Evolutionary conservation across 805 yeast genomes (phyloP), one percentile per base, ranked within the genome.

Genomic region (Lipomyces yamanashiensis): DNA sequence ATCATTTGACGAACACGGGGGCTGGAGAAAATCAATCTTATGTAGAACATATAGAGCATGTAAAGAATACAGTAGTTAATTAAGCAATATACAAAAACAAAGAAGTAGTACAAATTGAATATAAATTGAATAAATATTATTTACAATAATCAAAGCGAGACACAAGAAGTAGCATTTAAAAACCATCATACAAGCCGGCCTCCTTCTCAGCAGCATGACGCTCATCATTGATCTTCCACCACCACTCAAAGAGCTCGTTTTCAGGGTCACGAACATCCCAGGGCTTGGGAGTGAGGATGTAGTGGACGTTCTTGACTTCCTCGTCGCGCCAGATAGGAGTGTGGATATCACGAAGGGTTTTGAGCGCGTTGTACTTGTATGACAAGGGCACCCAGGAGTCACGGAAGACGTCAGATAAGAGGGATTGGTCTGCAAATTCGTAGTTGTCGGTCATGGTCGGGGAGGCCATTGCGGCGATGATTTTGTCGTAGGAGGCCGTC

Each of bases 391-490:
- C 70, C 88, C 88, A 85, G 21, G 76, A 67, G 47, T 74, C 78
- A 50, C 76, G 72, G 67, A 85, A 85, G 33, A 85, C 82, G 68
- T 85, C 88, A 3, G 84, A 78, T 17, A 85, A 72, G 52, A 85
- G 72, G 6, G 83, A 81, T 73, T 85, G 88, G 73, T 85, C 88
- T 1, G 87, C 85, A 72, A 85, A 85, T 51, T 79, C 81, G 71
- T 85, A 85, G 62, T 68, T 71, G 23, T 74, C 66, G 9, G 82
- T 80, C 55, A 73, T 73, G 7, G 70, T 69, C 1, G 82, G 77
- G 49, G 76, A 72, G n/a, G 72, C 63, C 61, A 85, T 73, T 13
- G 82, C 80, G 0, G 71, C 71, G 2, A 79, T 47, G 44, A 85
- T 84, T 67, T 74, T 67, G n/a, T 78, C 62, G 67, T 80, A 84